These are phyloP conservation scores for Chaetoceros muelleri DNA, from an alignment of 108 stramenopile genomes.

Conservation along the genomic window DNA sequence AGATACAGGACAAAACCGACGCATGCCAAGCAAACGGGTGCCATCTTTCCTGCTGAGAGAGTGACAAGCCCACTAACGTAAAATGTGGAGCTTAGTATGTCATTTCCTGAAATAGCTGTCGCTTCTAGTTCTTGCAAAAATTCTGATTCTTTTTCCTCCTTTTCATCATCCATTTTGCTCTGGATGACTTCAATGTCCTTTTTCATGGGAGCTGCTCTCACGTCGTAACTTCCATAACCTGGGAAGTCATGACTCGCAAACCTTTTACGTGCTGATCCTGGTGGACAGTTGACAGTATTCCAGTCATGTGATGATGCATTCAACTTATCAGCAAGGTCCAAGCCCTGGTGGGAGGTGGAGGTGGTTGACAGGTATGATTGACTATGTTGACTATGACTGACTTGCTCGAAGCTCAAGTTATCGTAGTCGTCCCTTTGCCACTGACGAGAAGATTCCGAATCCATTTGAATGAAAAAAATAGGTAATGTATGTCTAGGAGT, in stretches of 20 bases:
- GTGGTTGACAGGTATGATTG: background rate
- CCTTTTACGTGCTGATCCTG: background rate
- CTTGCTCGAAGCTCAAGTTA: background rate
- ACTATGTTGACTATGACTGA: background rate
- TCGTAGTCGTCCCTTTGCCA: background rate
- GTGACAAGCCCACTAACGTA: conserved; percentile 49
- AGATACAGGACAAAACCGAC: conserved; percentile 50
- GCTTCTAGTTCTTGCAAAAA: conserved; percentile 40
- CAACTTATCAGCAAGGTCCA: background rate
- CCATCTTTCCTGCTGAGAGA: conserved; percentile 38
- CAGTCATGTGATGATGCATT: background rate
- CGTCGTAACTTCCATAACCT: conserved; percentile 26
- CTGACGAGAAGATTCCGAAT: too few species aligned
- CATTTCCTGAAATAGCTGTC: conserved; percentile 65
- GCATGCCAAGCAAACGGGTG: conserved; percentile 47
- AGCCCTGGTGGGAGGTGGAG: background rate
- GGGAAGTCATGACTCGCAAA: conserved; percentile 17
- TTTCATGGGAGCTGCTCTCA: conserved; percentile 9
- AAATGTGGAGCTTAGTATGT: conserved; percentile 41
- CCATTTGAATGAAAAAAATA: too few species aligned
- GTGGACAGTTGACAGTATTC: background rate
- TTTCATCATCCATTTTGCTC: conserved; percentile 1
- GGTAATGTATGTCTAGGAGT: too few species aligned
- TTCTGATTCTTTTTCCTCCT: conserved; percentile 9
- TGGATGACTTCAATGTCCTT: conserved; percentile 9